Base-by-base conservation (phyloP, 345 rosid genomes). In the Salix suchowensis region DNA sequence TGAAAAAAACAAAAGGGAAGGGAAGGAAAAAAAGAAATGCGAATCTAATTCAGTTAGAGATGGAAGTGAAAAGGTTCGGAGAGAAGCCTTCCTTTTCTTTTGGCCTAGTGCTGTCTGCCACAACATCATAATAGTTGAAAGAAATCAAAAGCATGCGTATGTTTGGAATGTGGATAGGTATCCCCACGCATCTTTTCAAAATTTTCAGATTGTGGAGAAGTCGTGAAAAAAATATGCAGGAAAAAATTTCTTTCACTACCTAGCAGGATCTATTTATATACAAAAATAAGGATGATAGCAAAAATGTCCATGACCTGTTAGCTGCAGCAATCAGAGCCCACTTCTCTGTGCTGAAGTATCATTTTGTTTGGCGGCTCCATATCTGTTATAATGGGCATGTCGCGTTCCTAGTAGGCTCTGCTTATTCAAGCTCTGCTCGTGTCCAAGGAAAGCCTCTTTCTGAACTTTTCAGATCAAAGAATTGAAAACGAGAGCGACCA, bases 231-330 rank as follows among this genome's bases (percentile, higher is more conserved):
- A 23, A 67, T n/a, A 26, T 23, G 40, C 52, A 8, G 6, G 19
- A 48, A 7, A 66, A 12, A 7, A 23, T 11, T 18, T 34, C 18
- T 30, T 12, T 36, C 69, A 16, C 37, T 61, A 24, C 46, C 28
- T 11, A n/a, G 28, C 10, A 55, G 13, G 62, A 76, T 64, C 65
- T 37, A 76, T 9, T n/a, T 68, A 70, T 78, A 44, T 74, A 80
- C 76, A 82, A 2, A n/a, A 18, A 19, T 58, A 34, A 14, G 66
- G 61, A 15, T 34, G 23, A 52, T 37, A 34, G 26, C 42, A 46
- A 70, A 48, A 75, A 36, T 19, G 71, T 16, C 4, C 50, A 67
- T 50, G 23, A 66, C 71, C 71, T 67, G 46, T 23, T 32, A 16
- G 36, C 50, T n/a, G 40, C 18, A 26, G 46, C 60, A 68, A 23